Base-by-base conservation (phyloP, 768 basidiomycete species). In the Brasilioporus rufonigricans region DNA sequence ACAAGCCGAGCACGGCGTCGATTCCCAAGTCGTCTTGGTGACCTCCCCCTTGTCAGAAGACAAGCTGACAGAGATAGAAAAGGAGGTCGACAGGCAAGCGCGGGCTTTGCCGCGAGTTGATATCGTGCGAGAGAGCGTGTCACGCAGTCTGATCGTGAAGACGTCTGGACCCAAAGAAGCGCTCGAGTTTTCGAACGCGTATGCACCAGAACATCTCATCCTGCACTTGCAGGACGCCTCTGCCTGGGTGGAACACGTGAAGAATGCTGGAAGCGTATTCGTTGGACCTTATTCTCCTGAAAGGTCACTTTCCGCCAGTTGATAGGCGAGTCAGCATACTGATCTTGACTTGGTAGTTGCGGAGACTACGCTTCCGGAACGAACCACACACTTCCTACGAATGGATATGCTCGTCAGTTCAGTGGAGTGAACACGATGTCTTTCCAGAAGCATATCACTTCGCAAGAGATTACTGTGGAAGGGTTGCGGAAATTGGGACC, bases 291-390 rank as follows among this genome's bases (percentile, higher is more conserved):
- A 84, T 70, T 90, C 95, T 1, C 97, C 97, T 0, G 97, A 98
- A 74, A 96, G 93, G 93, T 94, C 66, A 50, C 74, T 61, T 23
- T n/a, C 58, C 59, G 36, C 27, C 14, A 0, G 36, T 2, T 16
- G 18, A 13, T 43, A 11, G n/a, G 44, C 18, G 14, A 18, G 13
- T 47, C 36, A 49, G 50, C 21, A 55, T 21, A 18, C 55, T 65
- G 19, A 59, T 23, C 11, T 40, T 14, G 57, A 51, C 44, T 41
- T 47, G 44, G 39, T 62, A 98, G 96, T 62, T 98, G 93, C 71
- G 97, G 97, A 29, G 97, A 99, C 71, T 99, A 98, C 64, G 96
- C 96, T 7, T 98, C 96, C 0, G 97, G 97, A 19, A 98, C 97
- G 9, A 99, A 99, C 71, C 97, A 99, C 76, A 98, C 96, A 0